These are phyloP conservation scores for Suillus subaureus DNA, from an alignment of 768 basidiomycete species.

Conservation along the genomic window DNA sequence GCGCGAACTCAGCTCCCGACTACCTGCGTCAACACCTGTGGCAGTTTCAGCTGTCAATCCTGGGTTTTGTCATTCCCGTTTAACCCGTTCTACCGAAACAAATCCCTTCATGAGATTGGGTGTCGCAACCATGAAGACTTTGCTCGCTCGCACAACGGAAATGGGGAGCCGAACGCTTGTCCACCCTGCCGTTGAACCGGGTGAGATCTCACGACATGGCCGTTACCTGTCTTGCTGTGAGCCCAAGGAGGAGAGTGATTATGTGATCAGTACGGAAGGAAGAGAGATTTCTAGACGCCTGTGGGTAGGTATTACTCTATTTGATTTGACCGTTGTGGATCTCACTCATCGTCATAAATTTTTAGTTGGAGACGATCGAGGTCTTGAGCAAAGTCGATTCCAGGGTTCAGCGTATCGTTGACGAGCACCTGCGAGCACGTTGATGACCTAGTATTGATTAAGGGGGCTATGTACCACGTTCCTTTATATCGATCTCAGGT, in stretches of 20 bases:
- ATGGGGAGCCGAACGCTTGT: conserved; percentile 37
- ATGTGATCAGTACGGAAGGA: conserved; percentile 33
- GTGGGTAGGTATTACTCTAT: conserved; percentile 32
- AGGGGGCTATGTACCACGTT: not conserved
- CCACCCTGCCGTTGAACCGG: conserved; percentile 28
- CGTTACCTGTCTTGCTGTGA: conserved; percentile 31
- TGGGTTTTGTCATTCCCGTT: conserved; percentile 33
- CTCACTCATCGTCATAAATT: not conserved
- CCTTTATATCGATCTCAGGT: not conserved
- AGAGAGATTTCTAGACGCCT: conserved; percentile 29
- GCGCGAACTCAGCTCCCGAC: conserved; percentile 33
- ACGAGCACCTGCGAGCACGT: not conserved
- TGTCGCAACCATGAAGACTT: conserved; percentile 2
- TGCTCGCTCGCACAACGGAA: conserved; percentile 32
- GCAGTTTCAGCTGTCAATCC: conserved; percentile 31
- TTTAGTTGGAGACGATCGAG: conserved; percentile 19
- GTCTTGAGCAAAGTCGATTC: conserved; percentile 19
- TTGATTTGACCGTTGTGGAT: not conserved
- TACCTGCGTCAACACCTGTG: conserved; percentile 24
- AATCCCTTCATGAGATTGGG: conserved; percentile 9
- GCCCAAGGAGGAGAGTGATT: conserved; percentile 36
- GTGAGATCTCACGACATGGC: conserved; percentile 20
- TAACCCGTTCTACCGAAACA: conserved; percentile 18
- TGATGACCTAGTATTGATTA: not conserved
- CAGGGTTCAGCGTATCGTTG: conserved; percentile 20